Percentiles rank a stretch among this genome's conserved stretches.
Conservation (phyloP, 768 basidiomycete species). For the Lactarius trivialis region DNA sequence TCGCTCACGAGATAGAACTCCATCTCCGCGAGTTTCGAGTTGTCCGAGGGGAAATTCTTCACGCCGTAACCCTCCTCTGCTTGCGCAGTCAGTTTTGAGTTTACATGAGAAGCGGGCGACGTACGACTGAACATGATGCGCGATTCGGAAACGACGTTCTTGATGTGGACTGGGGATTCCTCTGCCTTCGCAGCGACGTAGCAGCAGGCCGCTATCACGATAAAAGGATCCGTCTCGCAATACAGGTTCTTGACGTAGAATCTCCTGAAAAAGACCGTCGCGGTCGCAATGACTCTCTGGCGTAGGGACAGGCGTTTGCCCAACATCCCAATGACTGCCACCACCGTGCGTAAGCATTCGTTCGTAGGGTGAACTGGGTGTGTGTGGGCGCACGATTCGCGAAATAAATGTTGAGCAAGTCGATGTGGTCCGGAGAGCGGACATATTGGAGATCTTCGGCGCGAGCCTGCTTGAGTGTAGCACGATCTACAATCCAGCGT, state of each 20-base stretch:
- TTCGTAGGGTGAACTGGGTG: not conserved
- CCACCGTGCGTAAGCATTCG: not conserved
- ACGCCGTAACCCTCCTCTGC: conserved; percentile 61
- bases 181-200: conserved; percentile 98
- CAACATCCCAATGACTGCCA: conserved; percentile 74
- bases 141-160: conserved; percentile 82
- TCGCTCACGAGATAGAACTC: conserved; percentile 98
- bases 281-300: conserved; percentile 90
- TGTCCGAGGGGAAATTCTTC: conserved; percentile 80
- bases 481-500: conserved; percentile 85
- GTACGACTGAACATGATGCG: conserved; percentile 66
- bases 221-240: conserved; percentile 92
- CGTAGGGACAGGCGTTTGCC: conserved; percentile 77
- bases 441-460: conserved; percentile 73
- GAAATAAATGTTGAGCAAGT: conserved; percentile 83
- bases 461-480: conserved; percentile 67
- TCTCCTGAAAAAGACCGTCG: conserved; percentile 91
- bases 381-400: conserved; percentile 53
- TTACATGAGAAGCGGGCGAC: conserved; percentile 25
- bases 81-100: not conserved
- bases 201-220: conserved; percentile 88
- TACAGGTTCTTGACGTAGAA: conserved; percentile 96
- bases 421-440: conserved; percentile 67
- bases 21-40: conserved; percentile 94
- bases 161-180: conserved; percentile 92